Conservation (phyloP, 2,329 filamentous ascomycete species). For the Fusarium veterinarium region DNA sequence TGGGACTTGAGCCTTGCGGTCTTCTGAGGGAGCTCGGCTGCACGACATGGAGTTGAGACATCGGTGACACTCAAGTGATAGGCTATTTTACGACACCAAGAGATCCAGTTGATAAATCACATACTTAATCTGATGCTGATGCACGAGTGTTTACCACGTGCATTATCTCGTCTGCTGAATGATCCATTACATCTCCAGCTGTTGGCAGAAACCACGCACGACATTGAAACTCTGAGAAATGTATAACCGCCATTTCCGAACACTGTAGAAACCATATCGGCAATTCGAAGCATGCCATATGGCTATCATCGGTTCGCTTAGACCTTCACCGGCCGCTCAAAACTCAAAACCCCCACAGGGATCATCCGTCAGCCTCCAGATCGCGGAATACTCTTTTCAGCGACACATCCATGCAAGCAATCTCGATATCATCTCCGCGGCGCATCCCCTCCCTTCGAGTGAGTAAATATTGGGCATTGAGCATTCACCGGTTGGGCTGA, state of each 20-base stretch:
- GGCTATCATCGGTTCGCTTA: conserved; percentile 3
- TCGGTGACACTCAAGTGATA: not conserved
- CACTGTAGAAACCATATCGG: not conserved
- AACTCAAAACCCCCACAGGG: not conserved
- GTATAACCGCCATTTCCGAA: not conserved
- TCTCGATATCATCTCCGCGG: conserved; percentile 15
- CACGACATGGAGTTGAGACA: not conserved
- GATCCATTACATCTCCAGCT: not conserved
- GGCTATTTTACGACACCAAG: not conserved
- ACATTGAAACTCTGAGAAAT: not conserved
- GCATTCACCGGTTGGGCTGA: conserved; percentile 10
- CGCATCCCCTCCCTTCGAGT: not conserved
- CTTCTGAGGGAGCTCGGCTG: not conserved
- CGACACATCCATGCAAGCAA: conserved; percentile 7
- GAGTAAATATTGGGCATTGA: conserved; percentile 21
- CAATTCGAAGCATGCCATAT: not conserved
- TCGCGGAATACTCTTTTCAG: conserved; percentile 24
- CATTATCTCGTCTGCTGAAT: not conserved
- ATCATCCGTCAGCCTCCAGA: conserved; percentile 2
- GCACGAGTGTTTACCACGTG: conserved; percentile 6
- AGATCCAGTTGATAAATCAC: conserved; percentile 7
- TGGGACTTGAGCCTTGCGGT: not conserved
- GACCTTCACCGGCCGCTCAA: conserved; percentile 13
- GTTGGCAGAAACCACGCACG: not conserved
- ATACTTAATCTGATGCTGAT: conserved; percentile 4